Evolutionary conservation across 257 asterid species (phyloP).

Genomic region (Dorcoceras hygrometricum): DNA sequence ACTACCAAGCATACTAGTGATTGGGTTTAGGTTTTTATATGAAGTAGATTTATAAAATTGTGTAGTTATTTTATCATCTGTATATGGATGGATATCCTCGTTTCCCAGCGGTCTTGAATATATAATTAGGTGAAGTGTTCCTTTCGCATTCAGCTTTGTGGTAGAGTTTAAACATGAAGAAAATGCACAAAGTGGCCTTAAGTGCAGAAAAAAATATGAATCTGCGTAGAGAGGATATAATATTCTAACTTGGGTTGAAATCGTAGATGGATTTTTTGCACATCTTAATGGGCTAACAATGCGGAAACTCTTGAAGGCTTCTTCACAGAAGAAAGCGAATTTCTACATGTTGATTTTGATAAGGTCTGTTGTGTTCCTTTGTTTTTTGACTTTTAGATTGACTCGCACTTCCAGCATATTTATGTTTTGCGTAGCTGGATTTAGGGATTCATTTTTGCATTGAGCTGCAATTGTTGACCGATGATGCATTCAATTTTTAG

Average conservation of each 20-base stretch:
- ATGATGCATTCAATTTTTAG: conserved; percentile 90
- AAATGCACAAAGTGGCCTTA: conserved; percentile 42
- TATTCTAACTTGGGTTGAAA: conserved; percentile 93
- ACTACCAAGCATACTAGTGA: conserved; percentile 5
- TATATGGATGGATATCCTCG: not conserved
- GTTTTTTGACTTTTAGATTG: conserved; percentile 52
- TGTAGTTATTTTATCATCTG: not conserved
- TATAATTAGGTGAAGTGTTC: not conserved
- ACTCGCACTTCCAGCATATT: conserved; percentile 58
- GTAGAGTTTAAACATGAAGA: conserved; percentile 35
- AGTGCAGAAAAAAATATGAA: conserved; percentile 44
- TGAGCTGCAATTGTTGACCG: conserved; percentile 78
- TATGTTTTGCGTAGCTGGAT: conserved; percentile 62
- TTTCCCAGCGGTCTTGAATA: conserved; percentile 19
- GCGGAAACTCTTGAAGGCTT: conserved; percentile 89
- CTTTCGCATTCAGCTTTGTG: conserved; percentile 20
- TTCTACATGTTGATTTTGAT: conserved; percentile 65
- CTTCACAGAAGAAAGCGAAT: conserved; percentile 79
- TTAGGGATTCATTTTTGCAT: conserved; percentile 65
- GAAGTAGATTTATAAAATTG: conserved; percentile 3
- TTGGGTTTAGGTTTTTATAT: conserved; percentile 17
- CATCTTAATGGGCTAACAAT: conserved; percentile 89
- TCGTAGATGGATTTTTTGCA: conserved; percentile 97
- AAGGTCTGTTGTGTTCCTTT: conserved; percentile 85
- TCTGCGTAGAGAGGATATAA: conserved; percentile 55